Evolutionary conservation across 2,329 filamentous ascomycete genomes (phyloP), one percentile per base, ranked within the genome.

Genomic region (Exophiala aquamarina): DNA sequence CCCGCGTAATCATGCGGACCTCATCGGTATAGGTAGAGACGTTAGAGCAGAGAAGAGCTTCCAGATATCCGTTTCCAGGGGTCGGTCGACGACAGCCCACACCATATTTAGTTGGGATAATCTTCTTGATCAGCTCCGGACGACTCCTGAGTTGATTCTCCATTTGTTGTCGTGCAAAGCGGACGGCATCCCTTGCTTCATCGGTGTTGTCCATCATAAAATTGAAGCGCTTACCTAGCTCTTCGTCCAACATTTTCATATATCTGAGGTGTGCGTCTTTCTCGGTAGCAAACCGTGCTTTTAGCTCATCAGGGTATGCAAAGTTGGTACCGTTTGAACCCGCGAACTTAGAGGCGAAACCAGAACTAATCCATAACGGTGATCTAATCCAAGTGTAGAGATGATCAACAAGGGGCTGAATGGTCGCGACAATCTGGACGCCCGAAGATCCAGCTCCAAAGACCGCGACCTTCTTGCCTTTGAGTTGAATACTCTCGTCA

Each of bases 361-460:
- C 49, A 8, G 49, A 39, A 3, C 49, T 50, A 17, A 58, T 49
- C 55, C 55, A 58, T n/a, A 46, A 52, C 0, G 49, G 50, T 9
- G 36, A 42, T 17, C 53, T 41, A 20, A 52, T 37, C n/a, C 21
- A 42, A 1, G 37, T 29, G 70, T 31, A 34, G n/a, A 34, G 32
- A 14, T 34, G n/a, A 8, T 34, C 17, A 62, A 63, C 1, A 56
- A 13, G 39, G 51, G 52, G 11, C 49, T 37, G 6, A 60, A 78
- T 73, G 4, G 63, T 65, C 2, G 74, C 72, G 2, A 77, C 68
- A 5, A 82, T 69, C 58, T 81, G 78, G 3, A 78, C 71, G 1
- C 73, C 78, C 6, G 75, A 76, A 32, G 76, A 77, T 2, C 79
- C 79, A 38, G 66, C 78, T 13, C 79, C 79, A 39, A 82, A 72